Evolutionary conservation across 108 stramenopile species (phyloP).

Genomic region (Fragilaria crotonensis): DNA sequence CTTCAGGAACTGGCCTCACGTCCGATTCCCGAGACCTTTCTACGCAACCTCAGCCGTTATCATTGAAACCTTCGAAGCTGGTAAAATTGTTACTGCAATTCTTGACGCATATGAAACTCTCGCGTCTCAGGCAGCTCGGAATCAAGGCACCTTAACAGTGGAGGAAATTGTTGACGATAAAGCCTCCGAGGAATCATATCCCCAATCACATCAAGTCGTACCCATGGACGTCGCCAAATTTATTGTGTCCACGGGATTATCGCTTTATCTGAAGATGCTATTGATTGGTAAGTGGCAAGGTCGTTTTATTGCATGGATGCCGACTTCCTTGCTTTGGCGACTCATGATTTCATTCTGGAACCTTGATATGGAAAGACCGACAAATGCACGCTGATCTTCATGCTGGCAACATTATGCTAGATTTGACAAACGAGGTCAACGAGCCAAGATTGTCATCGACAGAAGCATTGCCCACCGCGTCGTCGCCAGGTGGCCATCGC

Average conservation of each 20-base stretch:
- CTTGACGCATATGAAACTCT: conserved; percentile 24
- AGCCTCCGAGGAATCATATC: not conserved
- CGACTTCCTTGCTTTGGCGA: not conserved
- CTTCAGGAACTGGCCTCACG: conserved; percentile 51
- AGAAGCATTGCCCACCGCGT: not conserved
- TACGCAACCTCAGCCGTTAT: conserved; percentile 37
- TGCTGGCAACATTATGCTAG: conserved; percentile 34
- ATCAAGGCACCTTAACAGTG: not conserved
- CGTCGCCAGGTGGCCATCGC: not conserved
- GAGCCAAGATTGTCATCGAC: not conserved
- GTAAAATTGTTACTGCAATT: conserved; percentile 24
- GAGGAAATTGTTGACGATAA: not conserved
- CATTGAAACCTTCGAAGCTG: conserved; percentile 57
- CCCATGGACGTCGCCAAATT: conserved; percentile 36
- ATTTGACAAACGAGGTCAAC: not conserved
- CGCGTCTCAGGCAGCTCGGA: conserved; percentile 10
- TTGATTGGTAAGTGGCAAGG: conserved; percentile 62
- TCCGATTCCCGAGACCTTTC: conserved; percentile 53
- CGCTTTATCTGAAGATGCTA: conserved; percentile 85
- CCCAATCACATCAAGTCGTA: conserved; percentile 24
- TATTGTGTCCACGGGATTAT: conserved; percentile 62
- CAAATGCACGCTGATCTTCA: conserved; percentile 72
- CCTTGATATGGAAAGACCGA: not conserved
- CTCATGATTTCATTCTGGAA: no score
- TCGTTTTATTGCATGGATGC: no score